Percentiles rank a stretch among this genome's conserved stretches.
Evolutionary conservation across 148 eudicot genomes (phyloP).

Genomic region (Chenopodium album): DNA sequence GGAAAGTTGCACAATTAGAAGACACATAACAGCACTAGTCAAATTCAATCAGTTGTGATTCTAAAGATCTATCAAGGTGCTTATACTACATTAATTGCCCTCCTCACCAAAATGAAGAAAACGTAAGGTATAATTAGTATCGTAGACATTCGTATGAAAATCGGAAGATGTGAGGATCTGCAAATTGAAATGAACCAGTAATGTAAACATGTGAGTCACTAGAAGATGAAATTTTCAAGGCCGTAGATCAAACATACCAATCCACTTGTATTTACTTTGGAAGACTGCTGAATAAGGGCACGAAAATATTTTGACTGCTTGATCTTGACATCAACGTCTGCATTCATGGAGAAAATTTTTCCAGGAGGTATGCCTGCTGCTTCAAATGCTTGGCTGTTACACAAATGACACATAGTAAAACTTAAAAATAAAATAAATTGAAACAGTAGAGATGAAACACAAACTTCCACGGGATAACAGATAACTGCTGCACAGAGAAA

Average conservation of each 20-base stretch:
- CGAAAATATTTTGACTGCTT: slow-evolving; percentile 69
- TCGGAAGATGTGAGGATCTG: neutral
- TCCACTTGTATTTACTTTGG: slow-evolving; percentile 32
- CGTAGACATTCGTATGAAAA: neutral
- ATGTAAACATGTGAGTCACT: neutral
- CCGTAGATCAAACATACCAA: slow-evolving; percentile 33
- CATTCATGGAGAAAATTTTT: slow-evolving; percentile 47
- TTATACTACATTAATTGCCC: no score
- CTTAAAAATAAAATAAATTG: neutral
- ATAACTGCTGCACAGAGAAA: neutral
- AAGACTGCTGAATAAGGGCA: slow-evolving; percentile 47
- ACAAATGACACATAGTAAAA: slow-evolving; percentile 17
- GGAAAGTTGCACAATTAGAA: neutral
- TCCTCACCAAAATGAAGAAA: no score
- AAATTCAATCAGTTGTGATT: neutral
- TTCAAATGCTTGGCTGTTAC: slow-evolving; percentile 78
- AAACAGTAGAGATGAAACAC: neutral
- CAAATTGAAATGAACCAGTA: neutral
- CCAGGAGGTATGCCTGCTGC: slow-evolving; percentile 75
- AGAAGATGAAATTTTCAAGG: neutral
- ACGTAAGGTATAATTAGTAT: no score
- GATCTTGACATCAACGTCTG: slow-evolving; percentile 56
- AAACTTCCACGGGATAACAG: neutral
- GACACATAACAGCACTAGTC: neutral
- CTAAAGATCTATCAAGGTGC: neutral